These are phyloP conservation scores for Musa acuminata DNA, from an alignment of 176 grass and related monocot genomes.

Conservation along the genomic window DNA sequence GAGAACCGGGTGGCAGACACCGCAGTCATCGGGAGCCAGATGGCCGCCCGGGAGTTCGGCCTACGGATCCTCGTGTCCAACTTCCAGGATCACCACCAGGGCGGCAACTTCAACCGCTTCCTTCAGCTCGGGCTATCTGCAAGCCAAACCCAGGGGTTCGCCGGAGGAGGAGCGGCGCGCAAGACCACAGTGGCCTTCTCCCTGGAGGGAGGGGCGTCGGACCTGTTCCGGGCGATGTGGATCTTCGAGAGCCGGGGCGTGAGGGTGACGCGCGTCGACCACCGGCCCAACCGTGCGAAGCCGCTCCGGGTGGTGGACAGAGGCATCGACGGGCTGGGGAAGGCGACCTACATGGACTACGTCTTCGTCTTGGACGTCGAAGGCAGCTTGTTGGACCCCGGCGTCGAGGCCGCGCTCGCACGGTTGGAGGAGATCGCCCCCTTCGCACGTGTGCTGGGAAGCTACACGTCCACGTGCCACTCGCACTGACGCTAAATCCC, in stretches of 20 bases:
- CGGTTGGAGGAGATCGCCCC: constrained; percentile 12
- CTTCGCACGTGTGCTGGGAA: constrained; percentile 22
- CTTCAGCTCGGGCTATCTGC: constrained; percentile 20
- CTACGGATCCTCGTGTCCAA: constrained; percentile 26
- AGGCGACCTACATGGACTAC: constrained; percentile 22
- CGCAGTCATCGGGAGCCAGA: constrained; percentile 27
- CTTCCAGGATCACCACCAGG: constrained; percentile 17
- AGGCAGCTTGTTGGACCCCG: not conserved
- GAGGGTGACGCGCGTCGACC: constrained; percentile 24
- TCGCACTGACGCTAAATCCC: too few relatives aligned
- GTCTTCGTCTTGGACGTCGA: constrained; percentile 32
- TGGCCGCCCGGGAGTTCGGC: constrained; percentile 23
- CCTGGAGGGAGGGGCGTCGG: constrained; percentile 19
- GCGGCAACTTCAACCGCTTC: constrained; percentile 27
- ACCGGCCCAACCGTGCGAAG: constrained; percentile 26
- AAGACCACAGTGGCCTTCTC: constrained; percentile 31
- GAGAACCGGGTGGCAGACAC: constrained; percentile 21
- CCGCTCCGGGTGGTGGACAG: constrained; percentile 19
- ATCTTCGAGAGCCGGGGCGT: constrained; percentile 29
- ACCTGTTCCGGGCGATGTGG: constrained; percentile 25
- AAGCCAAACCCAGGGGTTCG: not conserved
- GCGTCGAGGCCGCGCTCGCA: constrained; percentile 1
- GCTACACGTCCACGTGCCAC: constrained; percentile 12
- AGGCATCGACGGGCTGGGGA: not conserved
- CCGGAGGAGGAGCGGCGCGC: not conserved